These are phyloP conservation scores for Silene latifolia DNA, from an alignment of 148 eudicot genomes.

Conservation along the genomic window DNA sequence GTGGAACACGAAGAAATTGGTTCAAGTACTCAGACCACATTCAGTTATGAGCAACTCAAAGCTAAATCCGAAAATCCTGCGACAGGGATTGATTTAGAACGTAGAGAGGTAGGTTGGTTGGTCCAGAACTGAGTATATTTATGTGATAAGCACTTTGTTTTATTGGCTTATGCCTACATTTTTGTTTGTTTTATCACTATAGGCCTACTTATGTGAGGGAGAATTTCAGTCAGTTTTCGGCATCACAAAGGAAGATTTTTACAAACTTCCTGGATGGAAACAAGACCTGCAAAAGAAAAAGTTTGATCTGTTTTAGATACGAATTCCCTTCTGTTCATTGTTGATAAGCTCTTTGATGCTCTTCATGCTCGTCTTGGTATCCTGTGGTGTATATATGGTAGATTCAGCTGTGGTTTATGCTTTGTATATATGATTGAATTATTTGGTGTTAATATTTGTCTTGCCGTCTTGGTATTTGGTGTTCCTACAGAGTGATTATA, in stretches of 20 bases:
- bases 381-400: neutral
- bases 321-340: too few species aligned
- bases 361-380: neutral
- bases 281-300: conserved; percentile 90
- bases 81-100: conserved; percentile 85
- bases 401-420: neutral
- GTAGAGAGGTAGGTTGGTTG: conserved; percentile 74
- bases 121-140: conserved; percentile 12
- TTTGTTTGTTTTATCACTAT: conserved; percentile 12
- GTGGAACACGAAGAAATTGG: conserved; percentile 54
- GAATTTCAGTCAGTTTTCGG: conserved; percentile 70
- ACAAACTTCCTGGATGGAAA: conserved; percentile 92
- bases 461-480: too few species aligned
- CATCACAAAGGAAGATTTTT: conserved; percentile 65
- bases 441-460: neutral
- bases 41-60: conserved; percentile 69
- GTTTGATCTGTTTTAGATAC: conserved; percentile 68
- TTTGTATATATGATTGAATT: neutral
- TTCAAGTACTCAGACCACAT: conserved; percentile 53
- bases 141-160: neutral
- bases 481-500: neutral
- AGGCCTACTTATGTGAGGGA: conserved; percentile 88
- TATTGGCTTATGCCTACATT: neutral
- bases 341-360: neutral
- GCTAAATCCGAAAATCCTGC: conserved; percentile 83